Conservation (phyloP, 805 yeast genomes). For the Pichia rugopelliculosa region DNA sequence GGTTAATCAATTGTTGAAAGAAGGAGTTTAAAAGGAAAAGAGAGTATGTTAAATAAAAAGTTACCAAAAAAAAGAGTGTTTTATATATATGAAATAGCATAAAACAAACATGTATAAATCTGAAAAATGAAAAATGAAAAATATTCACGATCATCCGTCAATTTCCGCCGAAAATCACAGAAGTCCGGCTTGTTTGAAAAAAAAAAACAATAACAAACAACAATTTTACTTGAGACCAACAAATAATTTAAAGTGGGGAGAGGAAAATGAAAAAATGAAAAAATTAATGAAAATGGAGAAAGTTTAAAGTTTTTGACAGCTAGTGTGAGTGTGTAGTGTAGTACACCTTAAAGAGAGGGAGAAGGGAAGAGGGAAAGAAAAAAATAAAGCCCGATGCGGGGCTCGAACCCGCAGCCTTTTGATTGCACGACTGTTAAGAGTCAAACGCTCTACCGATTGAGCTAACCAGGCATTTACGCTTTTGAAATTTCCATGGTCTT, state of each 20-base stretch:
- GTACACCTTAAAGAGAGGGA: no score
- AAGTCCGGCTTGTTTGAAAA: no score
- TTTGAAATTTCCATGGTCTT: no score
- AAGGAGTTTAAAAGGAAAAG: neutral
- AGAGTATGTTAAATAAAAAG: neutral
- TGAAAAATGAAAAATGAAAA: no score
- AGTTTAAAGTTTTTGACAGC: no score
- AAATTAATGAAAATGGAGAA: neutral
- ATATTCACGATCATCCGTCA: no score
- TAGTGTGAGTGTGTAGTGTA: neutral
- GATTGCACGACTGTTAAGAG: conserved; percentile 9
- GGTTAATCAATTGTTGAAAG: neutral
- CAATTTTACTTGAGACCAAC: no score
- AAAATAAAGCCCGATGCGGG: conserved; percentile 12
- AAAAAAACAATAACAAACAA: no score
- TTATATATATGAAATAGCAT: no score
- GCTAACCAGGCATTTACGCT: conserved; percentile 10
- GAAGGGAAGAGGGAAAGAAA: no score
- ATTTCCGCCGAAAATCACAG: no score
- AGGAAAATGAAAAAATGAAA: neutral
- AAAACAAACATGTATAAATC: no score
- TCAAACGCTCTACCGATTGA: conserved; percentile 15
- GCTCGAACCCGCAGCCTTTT: conserved; percentile 15
- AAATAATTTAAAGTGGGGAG: neutral
- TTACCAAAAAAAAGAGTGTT: neutral